These are phyloP conservation scores for Colletotrichum lentis DNA, from an alignment of 2,329 filamentous ascomycete genomes.

Conservation along the genomic window DNA sequence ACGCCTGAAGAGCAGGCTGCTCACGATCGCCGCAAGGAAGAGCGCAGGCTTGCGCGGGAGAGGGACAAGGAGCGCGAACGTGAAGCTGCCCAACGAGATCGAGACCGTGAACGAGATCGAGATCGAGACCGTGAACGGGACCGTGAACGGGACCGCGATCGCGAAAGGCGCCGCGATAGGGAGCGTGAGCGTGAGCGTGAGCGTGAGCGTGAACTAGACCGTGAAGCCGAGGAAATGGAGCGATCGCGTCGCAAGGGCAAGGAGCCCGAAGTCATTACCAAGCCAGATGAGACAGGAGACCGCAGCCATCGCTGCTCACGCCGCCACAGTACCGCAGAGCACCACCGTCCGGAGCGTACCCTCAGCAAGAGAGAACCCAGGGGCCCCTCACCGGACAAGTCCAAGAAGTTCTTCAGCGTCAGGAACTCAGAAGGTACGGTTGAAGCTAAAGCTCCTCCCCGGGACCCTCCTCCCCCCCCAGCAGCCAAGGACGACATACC, in stretches of 20 bases:
- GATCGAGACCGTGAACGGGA: slow-evolving; percentile 34
- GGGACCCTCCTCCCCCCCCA: slow-evolving; percentile 37
- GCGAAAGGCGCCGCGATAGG: slow-evolving; percentile 24
- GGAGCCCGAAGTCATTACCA: slow-evolving; percentile 41
- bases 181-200: slow-evolving; percentile 44
- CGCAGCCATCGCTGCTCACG: slow-evolving; percentile 52
- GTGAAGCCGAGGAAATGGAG: slow-evolving; percentile 20
- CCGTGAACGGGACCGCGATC: slow-evolving; percentile 12
- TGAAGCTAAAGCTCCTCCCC: slow-evolving; percentile 38
- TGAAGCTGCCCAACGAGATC: slow-evolving; percentile 31
- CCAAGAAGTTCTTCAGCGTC: slow-evolving; percentile 54
- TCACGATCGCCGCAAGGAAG: slow-evolving; percentile 59
- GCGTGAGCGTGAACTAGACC: slow-evolving; percentile 10
- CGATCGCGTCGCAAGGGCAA: slow-evolving; percentile 47
- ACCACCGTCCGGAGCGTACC: slow-evolving; percentile 42
- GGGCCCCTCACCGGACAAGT: slow-evolving; percentile 39
- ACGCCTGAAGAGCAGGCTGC: slow-evolving; percentile 60
- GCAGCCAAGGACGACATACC: slow-evolving; percentile 37
- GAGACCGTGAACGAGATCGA: slow-evolving; percentile 10
- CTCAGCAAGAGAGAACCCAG: slow-evolving; percentile 44
- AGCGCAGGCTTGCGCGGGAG: slow-evolving; percentile 47
- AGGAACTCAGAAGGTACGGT: slow-evolving; percentile 50
- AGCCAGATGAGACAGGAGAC: slow-evolving; percentile 34
- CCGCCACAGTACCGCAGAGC: slow-evolving; percentile 52
- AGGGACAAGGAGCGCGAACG: slow-evolving; percentile 37